These are phyloP conservation scores for Fusarium nisikadoi DNA, from an alignment of 2,329 filamentous ascomycete species.

Conservation along the genomic window DNA sequence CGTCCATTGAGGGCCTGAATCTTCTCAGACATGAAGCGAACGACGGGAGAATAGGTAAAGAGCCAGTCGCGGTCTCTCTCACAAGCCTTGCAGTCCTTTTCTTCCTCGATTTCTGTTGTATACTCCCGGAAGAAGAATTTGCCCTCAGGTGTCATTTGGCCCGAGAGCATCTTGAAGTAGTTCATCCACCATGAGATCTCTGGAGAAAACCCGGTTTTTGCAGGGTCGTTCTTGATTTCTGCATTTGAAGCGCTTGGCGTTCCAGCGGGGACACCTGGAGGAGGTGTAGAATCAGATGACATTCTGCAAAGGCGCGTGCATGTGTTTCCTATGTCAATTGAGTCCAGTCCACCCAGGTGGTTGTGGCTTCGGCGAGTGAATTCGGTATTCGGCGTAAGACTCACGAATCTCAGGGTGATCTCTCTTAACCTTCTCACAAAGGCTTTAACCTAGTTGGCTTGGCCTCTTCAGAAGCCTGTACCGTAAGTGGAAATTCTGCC, in stretches of 20 bases:
- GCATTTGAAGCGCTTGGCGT: slow-evolving; percentile 28
- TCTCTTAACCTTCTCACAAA: slow-evolving; percentile 29
- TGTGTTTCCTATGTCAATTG: not conserved
- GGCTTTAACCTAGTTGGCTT: not conserved
- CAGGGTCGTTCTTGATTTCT: slow-evolving; percentile 66
- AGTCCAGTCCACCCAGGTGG: not conserved
- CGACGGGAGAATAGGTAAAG: slow-evolving; percentile 83
- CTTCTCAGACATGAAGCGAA: slow-evolving; percentile 87
- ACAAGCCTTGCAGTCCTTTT: slow-evolving; percentile 81
- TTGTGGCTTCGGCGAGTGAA: slow-evolving; percentile 1
- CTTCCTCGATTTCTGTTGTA: slow-evolving; percentile 80
- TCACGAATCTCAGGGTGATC: slow-evolving; percentile 18
- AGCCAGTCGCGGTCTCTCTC: slow-evolving; percentile 86
- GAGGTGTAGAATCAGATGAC: slow-evolving; percentile 33
- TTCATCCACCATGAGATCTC: slow-evolving; percentile 77
- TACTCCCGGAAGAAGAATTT: slow-evolving; percentile 80
- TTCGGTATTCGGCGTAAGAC: not conserved
- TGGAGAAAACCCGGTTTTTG: slow-evolving; percentile 72
- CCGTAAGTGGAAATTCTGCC: slow-evolving; percentile 27
- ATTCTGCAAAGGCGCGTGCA: slow-evolving; percentile 13
- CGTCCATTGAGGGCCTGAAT: slow-evolving; percentile 81
- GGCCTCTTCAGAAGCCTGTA: not conserved
- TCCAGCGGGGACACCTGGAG: slow-evolving; percentile 24
- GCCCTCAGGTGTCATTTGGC: slow-evolving; percentile 75
- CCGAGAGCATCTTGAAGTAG: slow-evolving; percentile 84